These are phyloP conservation scores for Hypoxylon sp. DNA, from an alignment of 2,329 filamentous ascomycete genomes.

Conservation along the genomic window DNA sequence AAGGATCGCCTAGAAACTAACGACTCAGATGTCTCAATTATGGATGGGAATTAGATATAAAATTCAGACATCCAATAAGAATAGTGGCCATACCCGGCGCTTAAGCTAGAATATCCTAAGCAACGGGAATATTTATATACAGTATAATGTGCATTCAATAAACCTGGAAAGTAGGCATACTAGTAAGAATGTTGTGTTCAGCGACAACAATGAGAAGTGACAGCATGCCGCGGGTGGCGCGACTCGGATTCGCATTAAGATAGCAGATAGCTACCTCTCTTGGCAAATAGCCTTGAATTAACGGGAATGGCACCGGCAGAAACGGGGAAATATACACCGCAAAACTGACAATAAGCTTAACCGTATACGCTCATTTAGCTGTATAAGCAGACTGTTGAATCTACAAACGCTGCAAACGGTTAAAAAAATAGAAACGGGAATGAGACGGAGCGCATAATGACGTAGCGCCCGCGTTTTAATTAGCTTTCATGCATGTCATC, in stretches of 20 bases:
- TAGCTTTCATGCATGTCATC: constrained; percentile 30
- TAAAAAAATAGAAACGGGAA: constrained; percentile 16
- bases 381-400: not conserved
- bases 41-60: constrained; percentile 22
- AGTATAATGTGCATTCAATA: not conserved
- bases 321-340: constrained; percentile 1
- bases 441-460: constrained; percentile 32
- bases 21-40: constrained; percentile 29
- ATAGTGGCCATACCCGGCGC: constrained; percentile 26
- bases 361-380: not conserved
- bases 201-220: constrained; percentile 8
- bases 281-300: not conserved
- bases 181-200: constrained; percentile 9
- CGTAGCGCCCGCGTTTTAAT: constrained; percentile 23
- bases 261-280: not conserved
- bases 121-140: constrained; percentile 1
- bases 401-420: not conserved
- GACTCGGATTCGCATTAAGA: constrained; percentile 14
- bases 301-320: constrained; percentile 8
- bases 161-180: not conserved
- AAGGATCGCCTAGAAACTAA: constrained; percentile 22
- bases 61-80: constrained; percentile 12
- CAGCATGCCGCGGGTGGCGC: constrained; percentile 29
- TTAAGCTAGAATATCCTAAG: not conserved
- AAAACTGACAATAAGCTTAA: not conserved